phyloP scores from a whole-genome alignment of 768 basidiomycete species.

The Leccinum longicurvipes region DNA sequence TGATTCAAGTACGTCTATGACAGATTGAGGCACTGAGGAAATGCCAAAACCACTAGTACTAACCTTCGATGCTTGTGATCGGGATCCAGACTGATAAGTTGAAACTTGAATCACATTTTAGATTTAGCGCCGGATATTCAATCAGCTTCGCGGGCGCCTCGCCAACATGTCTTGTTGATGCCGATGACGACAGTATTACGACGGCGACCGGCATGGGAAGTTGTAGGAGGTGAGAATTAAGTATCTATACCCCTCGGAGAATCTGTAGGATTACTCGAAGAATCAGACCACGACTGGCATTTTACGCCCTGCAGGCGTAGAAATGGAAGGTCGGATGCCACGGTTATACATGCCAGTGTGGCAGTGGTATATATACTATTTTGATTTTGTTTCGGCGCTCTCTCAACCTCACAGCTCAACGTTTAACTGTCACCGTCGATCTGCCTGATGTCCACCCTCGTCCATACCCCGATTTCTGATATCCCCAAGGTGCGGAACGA shows the following conservation, averaged over 20 bases:
- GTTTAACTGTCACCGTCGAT: background rate
- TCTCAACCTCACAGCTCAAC: background rate
- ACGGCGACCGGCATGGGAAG: too few relatives aligned
- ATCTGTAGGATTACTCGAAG: background rate
- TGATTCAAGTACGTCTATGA: too few relatives aligned
- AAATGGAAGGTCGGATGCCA: background rate
- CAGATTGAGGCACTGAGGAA: too few relatives aligned
- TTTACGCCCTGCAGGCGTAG: background rate
- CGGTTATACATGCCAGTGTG: background rate
- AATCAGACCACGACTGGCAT: background rate
- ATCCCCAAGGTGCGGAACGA: conserved; percentile 23
- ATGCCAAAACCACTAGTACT: too few relatives aligned
- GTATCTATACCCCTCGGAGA: too few relatives aligned
- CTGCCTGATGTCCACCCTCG: conserved; percentile 10
- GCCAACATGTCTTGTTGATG: background rate
- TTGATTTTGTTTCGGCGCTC: background rate
- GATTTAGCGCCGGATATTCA: background rate
- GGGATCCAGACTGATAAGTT: too few relatives aligned
- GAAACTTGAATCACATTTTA: too few relatives aligned
- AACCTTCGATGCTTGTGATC: too few relatives aligned
- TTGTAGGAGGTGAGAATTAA: too few relatives aligned
- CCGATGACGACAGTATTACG: background rate
- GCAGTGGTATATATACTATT: background rate
- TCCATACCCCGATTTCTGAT: conserved; percentile 15
- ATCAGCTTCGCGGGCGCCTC: too few relatives aligned